Conservation (phyloP, 225 moss, liverwort and hornwort genomes). For the Bryum argenteum region DNA sequence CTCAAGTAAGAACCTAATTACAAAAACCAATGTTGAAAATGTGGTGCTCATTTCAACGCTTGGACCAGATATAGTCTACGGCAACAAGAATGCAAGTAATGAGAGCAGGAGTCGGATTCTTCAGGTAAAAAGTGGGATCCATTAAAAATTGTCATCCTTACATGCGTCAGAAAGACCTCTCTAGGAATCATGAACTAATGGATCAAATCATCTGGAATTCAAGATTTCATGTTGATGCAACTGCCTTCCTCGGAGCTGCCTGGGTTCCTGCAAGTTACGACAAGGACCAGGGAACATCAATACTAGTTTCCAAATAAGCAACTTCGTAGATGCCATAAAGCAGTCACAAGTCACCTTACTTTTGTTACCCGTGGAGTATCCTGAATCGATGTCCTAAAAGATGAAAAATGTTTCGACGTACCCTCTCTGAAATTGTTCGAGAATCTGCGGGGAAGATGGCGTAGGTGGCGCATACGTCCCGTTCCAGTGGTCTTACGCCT, state of each 20-base stretch:
- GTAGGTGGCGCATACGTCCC: constrained; percentile 85
- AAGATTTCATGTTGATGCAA: constrained; percentile 25
- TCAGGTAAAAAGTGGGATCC: constrained; percentile 21
- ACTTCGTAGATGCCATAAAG: background rate
- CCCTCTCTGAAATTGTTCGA: constrained; percentile 81
- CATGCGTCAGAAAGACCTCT: constrained; percentile 16
- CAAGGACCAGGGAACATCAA: background rate
- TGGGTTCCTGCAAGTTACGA: constrained; percentile 37
- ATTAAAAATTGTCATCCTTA: constrained; percentile 20
- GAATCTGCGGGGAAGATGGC: constrained; percentile 75
- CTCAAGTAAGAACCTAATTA: background rate
- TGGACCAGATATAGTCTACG: background rate
- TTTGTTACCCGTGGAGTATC: background rate
- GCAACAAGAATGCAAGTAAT: background rate
- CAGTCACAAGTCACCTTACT: background rate
- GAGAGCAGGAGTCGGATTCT: background rate
- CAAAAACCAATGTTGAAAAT: background rate
- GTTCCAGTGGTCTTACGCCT: constrained; percentile 76
- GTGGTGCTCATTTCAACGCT: background rate
- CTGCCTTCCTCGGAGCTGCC: constrained; percentile 44
- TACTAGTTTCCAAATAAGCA: background rate
- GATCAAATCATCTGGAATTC: constrained; percentile 19
- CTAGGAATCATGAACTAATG: constrained; percentile 1
- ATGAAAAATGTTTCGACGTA: constrained; percentile 28
- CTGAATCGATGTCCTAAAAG: background rate